A percentile compares a stretch with the other conserved stretches of the same genome.
Conservation (phyloP, 441 rosid genomes). For the Bocquillonia castaneifolia region DNA sequence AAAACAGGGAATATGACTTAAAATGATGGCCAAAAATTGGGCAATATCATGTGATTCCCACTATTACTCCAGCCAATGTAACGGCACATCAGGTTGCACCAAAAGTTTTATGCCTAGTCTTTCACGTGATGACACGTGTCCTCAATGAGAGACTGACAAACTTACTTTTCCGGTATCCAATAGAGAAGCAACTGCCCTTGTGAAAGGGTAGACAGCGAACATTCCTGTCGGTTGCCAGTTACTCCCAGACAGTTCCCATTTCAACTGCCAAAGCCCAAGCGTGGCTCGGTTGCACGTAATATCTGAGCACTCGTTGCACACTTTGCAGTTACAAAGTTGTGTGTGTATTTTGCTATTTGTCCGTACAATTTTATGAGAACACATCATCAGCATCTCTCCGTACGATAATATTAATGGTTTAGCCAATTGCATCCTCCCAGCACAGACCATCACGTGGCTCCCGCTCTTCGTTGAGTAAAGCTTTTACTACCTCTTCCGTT, state of each 20-base stretch:
- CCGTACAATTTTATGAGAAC: slow-evolving; percentile 32
- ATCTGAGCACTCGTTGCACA: slow-evolving; percentile 22
- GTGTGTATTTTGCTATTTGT: not conserved
- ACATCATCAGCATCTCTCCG: slow-evolving; percentile 24
- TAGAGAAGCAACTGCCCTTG: slow-evolving; percentile 26
- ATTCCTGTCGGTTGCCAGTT: slow-evolving; percentile 84
- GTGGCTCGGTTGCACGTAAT: slow-evolving; percentile 26
- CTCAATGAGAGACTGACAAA: slow-evolving; percentile 36
- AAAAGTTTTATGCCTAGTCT: slow-evolving; percentile 18
- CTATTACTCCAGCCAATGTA: slow-evolving; percentile 1
- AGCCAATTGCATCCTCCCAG: too few relatives aligned
- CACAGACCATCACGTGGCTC: too few relatives aligned
- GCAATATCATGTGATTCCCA: slow-evolving; percentile 27
- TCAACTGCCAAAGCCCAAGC: not conserved
- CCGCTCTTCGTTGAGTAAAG: slow-evolving; percentile 15
- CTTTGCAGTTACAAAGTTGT: not conserved
- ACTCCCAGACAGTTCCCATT: slow-evolving; percentile 43
- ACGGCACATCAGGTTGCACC: slow-evolving; percentile 21
- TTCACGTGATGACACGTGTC: slow-evolving; percentile 35
- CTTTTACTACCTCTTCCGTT: too few relatives aligned
- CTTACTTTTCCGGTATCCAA: slow-evolving; percentile 40
- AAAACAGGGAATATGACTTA: slow-evolving; percentile 28
- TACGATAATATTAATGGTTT: slow-evolving; percentile 3
- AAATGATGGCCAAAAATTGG: slow-evolving; percentile 6
- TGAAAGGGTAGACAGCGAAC: slow-evolving; percentile 44